phyloP scores from a whole-genome alignment of 2,329 filamentous ascomycete genomes.

The Ascochyta viciae-villosae region DNA sequence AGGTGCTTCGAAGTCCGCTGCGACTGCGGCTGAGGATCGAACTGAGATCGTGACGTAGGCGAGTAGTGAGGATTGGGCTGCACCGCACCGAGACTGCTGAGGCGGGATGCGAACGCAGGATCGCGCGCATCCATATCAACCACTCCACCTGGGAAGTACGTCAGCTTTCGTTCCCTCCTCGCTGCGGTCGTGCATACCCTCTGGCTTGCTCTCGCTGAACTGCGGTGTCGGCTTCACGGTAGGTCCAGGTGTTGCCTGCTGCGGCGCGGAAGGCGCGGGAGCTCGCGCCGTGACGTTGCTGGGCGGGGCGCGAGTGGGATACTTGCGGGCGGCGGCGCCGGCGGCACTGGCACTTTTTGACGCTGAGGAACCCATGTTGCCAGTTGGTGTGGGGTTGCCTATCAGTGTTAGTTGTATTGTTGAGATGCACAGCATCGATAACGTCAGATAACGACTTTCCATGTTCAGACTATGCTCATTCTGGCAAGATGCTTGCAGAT shows the following conservation, averaged over 20 bases:
- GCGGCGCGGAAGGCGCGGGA: constrained; percentile 38
- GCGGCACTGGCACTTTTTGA: constrained; percentile 63
- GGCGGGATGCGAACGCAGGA: constrained; percentile 77
- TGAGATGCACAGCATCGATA: constrained; percentile 33
- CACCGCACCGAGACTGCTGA: constrained; percentile 69
- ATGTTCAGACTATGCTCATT: constrained; percentile 1
- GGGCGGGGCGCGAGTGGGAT: constrained; percentile 57
- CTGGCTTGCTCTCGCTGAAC: constrained; percentile 48
- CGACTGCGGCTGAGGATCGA: constrained; percentile 42
- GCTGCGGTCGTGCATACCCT: constrained; percentile 39
- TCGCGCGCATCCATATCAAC: constrained; percentile 68
- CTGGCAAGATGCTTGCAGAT: too few species aligned
- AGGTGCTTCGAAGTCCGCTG: constrained; percentile 19
- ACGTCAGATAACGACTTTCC: constrained; percentile 29
- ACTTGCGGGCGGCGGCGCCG: constrained; percentile 61
- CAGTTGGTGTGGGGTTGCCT: constrained; percentile 16
- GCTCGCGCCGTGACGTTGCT: constrained; percentile 43
- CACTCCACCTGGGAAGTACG: constrained; percentile 43
- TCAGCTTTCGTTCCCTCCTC: not conserved
- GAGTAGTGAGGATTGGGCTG: constrained; percentile 65
- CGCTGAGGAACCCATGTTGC: constrained; percentile 65
- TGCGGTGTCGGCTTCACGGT: constrained; percentile 50
- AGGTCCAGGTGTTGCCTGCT: constrained; percentile 47
- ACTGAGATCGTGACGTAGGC: constrained; percentile 59
- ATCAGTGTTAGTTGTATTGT: constrained; percentile 18